Evolutionary conservation across 2,329 filamentous ascomycete genomes (phyloP).

Genomic region (Thyridium curvatum): DNA sequence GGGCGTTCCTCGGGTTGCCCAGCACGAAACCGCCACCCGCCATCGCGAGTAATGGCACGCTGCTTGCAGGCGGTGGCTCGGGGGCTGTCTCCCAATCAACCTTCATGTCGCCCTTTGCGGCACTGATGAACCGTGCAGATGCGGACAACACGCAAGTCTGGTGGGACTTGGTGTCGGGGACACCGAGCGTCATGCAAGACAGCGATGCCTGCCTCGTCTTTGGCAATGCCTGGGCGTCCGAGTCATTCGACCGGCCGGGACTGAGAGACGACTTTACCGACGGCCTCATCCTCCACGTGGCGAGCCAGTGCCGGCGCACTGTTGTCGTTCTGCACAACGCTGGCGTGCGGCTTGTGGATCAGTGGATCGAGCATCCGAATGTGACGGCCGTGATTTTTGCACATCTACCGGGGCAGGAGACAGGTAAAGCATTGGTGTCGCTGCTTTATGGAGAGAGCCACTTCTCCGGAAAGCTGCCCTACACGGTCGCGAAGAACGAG

Average conservation of each 20-base stretch:
- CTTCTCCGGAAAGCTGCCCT: conserved; percentile 36
- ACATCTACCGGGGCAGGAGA: conserved; percentile 46
- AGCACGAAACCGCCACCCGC: not conserved
- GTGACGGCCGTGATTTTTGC: conserved; percentile 45
- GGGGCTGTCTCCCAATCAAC: conserved; percentile 32
- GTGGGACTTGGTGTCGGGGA: conserved; percentile 48
- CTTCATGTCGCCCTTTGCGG: conserved; percentile 47
- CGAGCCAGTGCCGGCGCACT: conserved; percentile 40
- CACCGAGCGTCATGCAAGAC: conserved; percentile 39
- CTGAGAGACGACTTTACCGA: conserved; percentile 56
- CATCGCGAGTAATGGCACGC: conserved; percentile 35
- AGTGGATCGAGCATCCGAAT: conserved; percentile 43
- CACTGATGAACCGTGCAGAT: conserved; percentile 42
- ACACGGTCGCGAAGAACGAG: conserved; percentile 34
- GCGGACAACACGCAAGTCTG: conserved; percentile 51
- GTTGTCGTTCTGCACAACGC: conserved; percentile 45
- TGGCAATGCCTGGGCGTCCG: conserved; percentile 54
- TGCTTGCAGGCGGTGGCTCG: conserved; percentile 44
- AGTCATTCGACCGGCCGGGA: conserved; percentile 51
- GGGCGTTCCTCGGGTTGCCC: too few species aligned
- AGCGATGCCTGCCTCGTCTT: conserved; percentile 55
- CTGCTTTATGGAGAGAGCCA: conserved; percentile 38
- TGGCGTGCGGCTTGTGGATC: conserved; percentile 40
- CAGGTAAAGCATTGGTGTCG: conserved; percentile 33
- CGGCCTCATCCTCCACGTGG: conserved; percentile 39